These are phyloP conservation scores for Fragilaria crotonensis DNA, from an alignment of 108 stramenopile species.

Conservation along the genomic window DNA sequence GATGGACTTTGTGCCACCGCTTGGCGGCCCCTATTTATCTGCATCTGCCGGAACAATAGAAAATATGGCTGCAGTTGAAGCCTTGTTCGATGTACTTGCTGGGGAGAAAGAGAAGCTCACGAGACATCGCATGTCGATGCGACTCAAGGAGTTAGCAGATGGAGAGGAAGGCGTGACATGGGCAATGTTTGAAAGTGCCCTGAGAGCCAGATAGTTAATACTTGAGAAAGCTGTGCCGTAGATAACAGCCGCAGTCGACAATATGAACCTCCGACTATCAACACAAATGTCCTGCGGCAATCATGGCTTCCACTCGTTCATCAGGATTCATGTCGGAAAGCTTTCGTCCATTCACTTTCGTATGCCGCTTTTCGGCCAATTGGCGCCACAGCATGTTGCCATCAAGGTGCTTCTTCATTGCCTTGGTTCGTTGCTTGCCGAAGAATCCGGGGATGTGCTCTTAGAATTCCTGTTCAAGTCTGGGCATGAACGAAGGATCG, in stretches of 20 bases:
- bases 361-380: constrained; percentile 30
- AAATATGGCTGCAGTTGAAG: constrained; percentile 33
- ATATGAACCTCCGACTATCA: no score
- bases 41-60: constrained; percentile 50
- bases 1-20: constrained; percentile 53
- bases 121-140: constrained; percentile 49
- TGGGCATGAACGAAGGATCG: constrained; percentile 61
- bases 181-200: constrained; percentile 47
- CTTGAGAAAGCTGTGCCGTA: no score
- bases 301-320: constrained; percentile 49
- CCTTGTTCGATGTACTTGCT: constrained; percentile 57
- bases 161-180: constrained; percentile 74
- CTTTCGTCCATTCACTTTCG: constrained; percentile 21
- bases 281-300: constrained; percentile 36
- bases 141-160: constrained; percentile 50
- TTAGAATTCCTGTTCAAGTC: constrained; percentile 69
- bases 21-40: constrained; percentile 69
- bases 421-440: constrained; percentile 73
- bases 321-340: constrained; percentile 40
- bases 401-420: constrained; percentile 70
- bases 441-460: constrained; percentile 84
- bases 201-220: no score
- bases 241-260: no score
- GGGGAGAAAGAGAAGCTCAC: constrained; percentile 65
- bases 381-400: constrained; percentile 69